A percentile compares a stretch with the other conserved stretches of the same genome.
Conservation (phyloP, 228 moss, liverwort and hornwort species). For the Sphagnum magellanicum region DNA sequence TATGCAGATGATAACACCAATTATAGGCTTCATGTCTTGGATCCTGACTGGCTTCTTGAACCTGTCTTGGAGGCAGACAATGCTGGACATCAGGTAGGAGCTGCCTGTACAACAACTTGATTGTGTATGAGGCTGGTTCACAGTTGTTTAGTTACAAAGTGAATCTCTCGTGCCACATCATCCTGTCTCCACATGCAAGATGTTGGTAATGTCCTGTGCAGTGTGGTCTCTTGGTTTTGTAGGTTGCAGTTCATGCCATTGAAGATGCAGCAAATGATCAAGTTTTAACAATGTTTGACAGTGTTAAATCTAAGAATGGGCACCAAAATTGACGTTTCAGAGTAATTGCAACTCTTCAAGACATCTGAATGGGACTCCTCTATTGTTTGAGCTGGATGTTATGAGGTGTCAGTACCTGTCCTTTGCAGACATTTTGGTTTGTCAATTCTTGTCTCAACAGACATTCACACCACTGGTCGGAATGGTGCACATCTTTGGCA, state of each 20-base stretch:
- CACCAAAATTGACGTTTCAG: constrained; percentile 79
- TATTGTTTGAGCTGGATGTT: neutral
- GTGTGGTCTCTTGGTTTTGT: neutral
- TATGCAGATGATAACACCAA: constrained; percentile 68
- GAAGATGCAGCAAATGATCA: constrained; percentile 86
- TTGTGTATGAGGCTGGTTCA: neutral
- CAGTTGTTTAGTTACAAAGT: neutral
- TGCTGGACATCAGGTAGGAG: constrained; percentile 69
- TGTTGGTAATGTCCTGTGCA: neutral
- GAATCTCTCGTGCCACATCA: neutral
- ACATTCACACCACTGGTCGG: neutral
- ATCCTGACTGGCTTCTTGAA: constrained; percentile 63
- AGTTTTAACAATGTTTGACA: constrained; percentile 61
- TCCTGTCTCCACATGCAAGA: neutral
- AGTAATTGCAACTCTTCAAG: constrained; percentile 19
- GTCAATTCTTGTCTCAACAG: neutral
- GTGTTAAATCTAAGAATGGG: constrained; percentile 58
- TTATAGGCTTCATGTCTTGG: constrained; percentile 46
- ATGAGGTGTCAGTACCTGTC: neutral
- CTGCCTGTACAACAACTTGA: neutral
- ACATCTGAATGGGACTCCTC: neutral
- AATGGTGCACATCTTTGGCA: neutral
- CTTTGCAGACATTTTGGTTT: neutral
- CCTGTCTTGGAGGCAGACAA: constrained; percentile 67
- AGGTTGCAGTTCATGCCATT: constrained; percentile 87